Base-by-base conservation (phyloP, 2,329 filamentous ascomycete genomes). In the Tolypocladium ovalisporum region DNA sequence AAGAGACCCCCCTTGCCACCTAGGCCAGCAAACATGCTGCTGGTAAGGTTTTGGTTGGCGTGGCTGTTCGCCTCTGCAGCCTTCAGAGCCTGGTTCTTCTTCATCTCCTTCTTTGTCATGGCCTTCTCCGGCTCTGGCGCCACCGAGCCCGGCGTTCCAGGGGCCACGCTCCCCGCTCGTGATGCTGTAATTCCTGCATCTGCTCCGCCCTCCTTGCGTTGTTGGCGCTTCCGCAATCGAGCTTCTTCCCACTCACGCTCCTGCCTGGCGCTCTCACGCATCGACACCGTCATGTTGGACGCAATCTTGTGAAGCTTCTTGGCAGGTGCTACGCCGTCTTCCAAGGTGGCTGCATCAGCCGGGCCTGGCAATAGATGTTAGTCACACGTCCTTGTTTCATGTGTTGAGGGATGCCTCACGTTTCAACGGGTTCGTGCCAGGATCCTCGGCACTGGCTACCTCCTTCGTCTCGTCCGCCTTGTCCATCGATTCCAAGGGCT, bases 41-140 rank as follows among this genome's bases (percentile, higher is more conserved):
- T 89, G 0, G 92, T 96, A 57, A 85, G 80, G 68, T 97, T 96
- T 32, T 93, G 90, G 61, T 87, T 88, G 27, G 86, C 84, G 62
- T 93, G 90, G 62, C 87, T 88, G 58, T 86, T 86, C 22, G 87
- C 87, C 66, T 95, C 90, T 0, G 85, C 88, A 27, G 86, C 82
- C 64, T 88, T 89, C 59, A 90, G 86, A n/a, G 85, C 82, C 63
- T 87, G 80, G 62, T 86, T 88, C 71, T 87, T 90, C 68, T 87
- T 84, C 60, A 78, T 79, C 70, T 96, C 91, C 74, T 97, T 97
- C 78, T 97, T 97, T 5, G 87, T 88, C 55, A 89, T 79, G 4
- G 84, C 79, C 70, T 91, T 93, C 62, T 83, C 79, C 1, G 76
- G 69, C 56, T 88, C 86, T 1, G 85, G 81, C 1, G 86, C 83